Conservation (phyloP, 352 stramenopile genomes). For the Pythium brassicae region DNA sequence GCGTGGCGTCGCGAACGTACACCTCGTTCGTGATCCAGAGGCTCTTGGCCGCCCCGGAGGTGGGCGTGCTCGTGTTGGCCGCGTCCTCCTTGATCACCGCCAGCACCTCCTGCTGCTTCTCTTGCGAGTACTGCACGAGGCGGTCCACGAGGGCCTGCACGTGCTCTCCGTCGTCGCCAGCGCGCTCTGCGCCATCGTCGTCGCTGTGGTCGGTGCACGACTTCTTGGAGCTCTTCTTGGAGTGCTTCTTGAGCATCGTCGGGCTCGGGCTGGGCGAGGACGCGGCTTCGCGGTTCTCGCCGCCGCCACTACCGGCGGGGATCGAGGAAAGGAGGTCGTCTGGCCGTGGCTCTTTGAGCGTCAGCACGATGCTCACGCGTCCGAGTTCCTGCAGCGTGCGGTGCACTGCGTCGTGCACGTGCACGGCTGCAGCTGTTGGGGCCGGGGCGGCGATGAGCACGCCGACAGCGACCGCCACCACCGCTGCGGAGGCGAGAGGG, state of each 20-base stretch:
- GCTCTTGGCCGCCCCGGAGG: constrained; percentile 15
- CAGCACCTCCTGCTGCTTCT: constrained; percentile 27
- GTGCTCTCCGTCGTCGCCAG: constrained; percentile 7
- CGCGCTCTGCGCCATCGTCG: not conserved
- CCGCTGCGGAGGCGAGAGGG: not conserved
- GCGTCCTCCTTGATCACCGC: constrained; percentile 17
- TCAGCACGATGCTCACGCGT: constrained; percentile 28
- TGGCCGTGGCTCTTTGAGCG: constrained; percentile 23
- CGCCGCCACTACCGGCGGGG: not conserved
- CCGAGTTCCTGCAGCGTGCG: constrained; percentile 14
- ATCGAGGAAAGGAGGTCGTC: constrained; percentile 12
- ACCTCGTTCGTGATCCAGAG: constrained; percentile 55
- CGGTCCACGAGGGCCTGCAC: constrained; percentile 27
- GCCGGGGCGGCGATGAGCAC: constrained; percentile 1
- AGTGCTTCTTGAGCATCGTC: not conserved
- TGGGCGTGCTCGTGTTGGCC: constrained; percentile 5
- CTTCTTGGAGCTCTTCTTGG: constrained; percentile 1
- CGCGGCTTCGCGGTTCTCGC: constrained; percentile 2
- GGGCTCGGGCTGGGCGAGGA: constrained; percentile 3
- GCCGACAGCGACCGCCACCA: not conserved
- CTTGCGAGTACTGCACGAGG: constrained; percentile 21
- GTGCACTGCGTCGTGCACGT: constrained; percentile 14
- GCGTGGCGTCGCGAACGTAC: constrained; percentile 25
- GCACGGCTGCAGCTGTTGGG: not conserved
- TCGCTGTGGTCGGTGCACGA: constrained; percentile 9